Percentiles rank a stretch among this genome's conserved stretches.
These are phyloP conservation scores for Brassica incana DNA, from an alignment of 345 rosid species.

Conservation along the genomic window DNA sequence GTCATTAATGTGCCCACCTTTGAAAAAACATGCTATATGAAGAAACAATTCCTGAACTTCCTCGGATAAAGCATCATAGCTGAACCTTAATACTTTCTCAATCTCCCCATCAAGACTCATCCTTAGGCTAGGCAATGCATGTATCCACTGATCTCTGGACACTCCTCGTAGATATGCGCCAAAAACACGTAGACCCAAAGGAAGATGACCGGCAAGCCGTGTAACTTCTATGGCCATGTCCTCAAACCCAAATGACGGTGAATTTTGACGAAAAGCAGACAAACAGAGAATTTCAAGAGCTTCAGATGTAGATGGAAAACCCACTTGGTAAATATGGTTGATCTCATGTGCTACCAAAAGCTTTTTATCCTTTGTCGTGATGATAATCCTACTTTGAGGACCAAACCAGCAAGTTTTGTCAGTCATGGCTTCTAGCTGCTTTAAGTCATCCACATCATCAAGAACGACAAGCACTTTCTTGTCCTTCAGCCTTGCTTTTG, in stretches of 20 bases:
- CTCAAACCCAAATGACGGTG: background rate
- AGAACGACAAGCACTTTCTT: background rate
- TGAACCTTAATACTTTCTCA: background rate
- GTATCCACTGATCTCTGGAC: background rate
- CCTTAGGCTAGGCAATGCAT: background rate
- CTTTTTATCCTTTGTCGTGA: background rate
- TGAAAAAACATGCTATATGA: background rate
- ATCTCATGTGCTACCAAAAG: background rate
- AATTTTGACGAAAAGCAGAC: background rate
- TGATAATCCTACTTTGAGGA: background rate
- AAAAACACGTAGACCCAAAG: background rate
- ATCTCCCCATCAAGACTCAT: background rate
- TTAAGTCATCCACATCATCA: background rate
- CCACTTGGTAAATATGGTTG: background rate
- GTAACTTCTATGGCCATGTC: background rate
- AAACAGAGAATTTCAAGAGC: background rate
- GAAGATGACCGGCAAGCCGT: background rate
- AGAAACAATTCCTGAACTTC: background rate
- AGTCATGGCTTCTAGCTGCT: background rate
- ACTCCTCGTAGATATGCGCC: background rate
- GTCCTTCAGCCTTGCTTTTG: background rate
- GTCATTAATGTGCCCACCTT: background rate
- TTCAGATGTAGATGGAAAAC: background rate
- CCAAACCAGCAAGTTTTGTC: background rate
- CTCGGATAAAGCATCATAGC: background rate